phyloP scores from a whole-genome alignment of 768 basidiomycete species.

The Tubosaeta brunneosetosa region DNA sequence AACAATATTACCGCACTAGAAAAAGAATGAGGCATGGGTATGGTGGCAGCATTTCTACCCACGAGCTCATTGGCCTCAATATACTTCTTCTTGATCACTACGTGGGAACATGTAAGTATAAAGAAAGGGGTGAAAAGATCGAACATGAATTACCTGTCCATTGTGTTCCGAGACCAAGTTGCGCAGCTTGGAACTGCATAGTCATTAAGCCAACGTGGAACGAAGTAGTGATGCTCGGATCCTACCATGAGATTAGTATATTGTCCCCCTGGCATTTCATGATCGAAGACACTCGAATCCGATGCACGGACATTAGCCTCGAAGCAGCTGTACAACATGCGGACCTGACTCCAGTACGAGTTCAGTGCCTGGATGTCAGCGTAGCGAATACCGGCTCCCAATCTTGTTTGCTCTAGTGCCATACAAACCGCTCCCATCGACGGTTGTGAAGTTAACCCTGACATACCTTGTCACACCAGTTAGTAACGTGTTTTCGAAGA shows the following conservation, averaged over 20 bases:
- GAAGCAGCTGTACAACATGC: slow-evolving; percentile 92
- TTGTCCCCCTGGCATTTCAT: slow-evolving; percentile 99
- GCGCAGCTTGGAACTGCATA: slow-evolving; percentile 91
- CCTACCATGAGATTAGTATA: slow-evolving; percentile 90
- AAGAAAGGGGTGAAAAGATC: slow-evolving; percentile 7
- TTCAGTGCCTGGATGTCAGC: slow-evolving; percentile 97
- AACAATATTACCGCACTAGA: slow-evolving; percentile 92
- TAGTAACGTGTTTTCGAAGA: slow-evolving; percentile 4
- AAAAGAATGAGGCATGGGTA: slow-evolving; percentile 5
- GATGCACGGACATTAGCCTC: slow-evolving; percentile 97
- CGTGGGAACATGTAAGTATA: background rate
- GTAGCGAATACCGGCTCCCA: slow-evolving; percentile 95
- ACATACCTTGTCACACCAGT: slow-evolving; percentile 68
- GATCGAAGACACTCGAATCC: slow-evolving; percentile 97
- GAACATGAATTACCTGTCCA: slow-evolving; percentile 64
- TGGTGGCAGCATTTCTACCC: slow-evolving; percentile 25
- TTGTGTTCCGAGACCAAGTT: slow-evolving; percentile 94
- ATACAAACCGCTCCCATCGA: slow-evolving; percentile 97
- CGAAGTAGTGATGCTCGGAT: slow-evolving; percentile 11
- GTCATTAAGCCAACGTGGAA: slow-evolving; percentile 17
- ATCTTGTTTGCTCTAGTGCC: slow-evolving; percentile 89
- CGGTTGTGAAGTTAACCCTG: slow-evolving; percentile 95
- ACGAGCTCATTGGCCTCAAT: slow-evolving; percentile 96
- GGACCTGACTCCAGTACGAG: slow-evolving; percentile 96
- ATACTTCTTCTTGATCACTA: slow-evolving; percentile 97